These are phyloP conservation scores for Coemansia sp. DNA, from an alignment of 192 early-diverging fungal species.

Conservation along the genomic window DNA sequence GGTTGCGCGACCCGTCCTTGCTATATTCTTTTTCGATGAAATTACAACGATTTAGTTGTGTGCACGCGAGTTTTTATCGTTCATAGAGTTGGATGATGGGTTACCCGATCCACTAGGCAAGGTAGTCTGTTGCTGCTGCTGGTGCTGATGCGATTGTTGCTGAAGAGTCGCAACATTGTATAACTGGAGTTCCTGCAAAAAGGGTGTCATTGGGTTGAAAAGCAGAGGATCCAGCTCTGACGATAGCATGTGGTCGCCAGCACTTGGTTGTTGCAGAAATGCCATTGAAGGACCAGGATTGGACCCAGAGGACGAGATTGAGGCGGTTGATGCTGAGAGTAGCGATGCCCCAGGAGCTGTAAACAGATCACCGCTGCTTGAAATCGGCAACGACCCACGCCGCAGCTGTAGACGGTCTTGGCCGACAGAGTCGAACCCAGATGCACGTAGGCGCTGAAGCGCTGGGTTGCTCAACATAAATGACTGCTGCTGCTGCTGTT, in stretches of 20 bases:
- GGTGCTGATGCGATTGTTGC: conserved; percentile 9
- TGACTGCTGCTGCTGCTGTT: conserved; percentile 1
- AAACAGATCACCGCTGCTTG: conserved; percentile 42
- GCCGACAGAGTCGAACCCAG: conserved; percentile 11
- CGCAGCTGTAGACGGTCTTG: conserved; percentile 17
- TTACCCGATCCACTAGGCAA: conserved; percentile 2
- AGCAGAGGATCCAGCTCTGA: conserved; percentile 43
- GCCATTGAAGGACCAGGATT: background rate
- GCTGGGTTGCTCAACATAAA: conserved; percentile 22
- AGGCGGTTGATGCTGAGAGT: conserved; percentile 15
- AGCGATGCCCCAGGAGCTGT: conserved; percentile 19
- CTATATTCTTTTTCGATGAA: too few species aligned
- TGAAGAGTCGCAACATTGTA: conserved; percentile 13
- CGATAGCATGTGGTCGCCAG: conserved; percentile 10
- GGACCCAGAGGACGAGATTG: background rate
- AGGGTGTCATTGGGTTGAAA: conserved; percentile 50
- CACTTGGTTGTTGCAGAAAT: background rate
- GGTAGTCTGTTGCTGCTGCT: background rate
- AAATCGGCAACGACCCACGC: conserved; percentile 40
- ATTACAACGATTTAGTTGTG: background rate
- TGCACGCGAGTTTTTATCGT: background rate
- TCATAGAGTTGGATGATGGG: background rate
- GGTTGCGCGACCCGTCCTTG: too few species aligned
- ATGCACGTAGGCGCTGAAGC: conserved; percentile 26
- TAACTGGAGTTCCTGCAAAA: conserved; percentile 45